Evolutionary conservation across 2,329 filamentous ascomycete genomes (phyloP), one percentile per base, ranked within the genome.

Genomic region (Fusarium musae): DNA sequence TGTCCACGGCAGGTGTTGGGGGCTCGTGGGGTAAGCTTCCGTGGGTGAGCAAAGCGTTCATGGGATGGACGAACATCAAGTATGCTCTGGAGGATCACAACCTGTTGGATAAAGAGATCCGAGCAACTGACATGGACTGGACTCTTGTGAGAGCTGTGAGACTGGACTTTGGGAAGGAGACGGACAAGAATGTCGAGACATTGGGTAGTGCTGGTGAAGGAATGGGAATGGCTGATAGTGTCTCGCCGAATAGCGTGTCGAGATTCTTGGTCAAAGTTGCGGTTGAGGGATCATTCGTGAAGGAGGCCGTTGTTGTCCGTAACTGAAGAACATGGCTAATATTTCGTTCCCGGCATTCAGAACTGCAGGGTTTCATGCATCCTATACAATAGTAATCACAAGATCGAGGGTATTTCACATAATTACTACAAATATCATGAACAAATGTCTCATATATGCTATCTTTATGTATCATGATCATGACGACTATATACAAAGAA

Each of bases 51-150:
- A 82, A 80, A 60, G 80, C 75, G 2, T 82, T 84, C 59, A 77
- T 84, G 79, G 69, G 78, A 2, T 82, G 77, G 79, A 83, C 82
- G 21, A 84, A 84, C 53, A 67, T 84, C 73, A 84, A 83, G 69
- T 79, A 81, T 60, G 80, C 82, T 8, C 76, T 84, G 30, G 76
- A 81, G 58, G 82, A 84, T 60, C 82, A 84, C 19, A 49, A 64
- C 57, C 63, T 81, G 17, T 59, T 84, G n/a, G 79, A 84, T 39
- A 76, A 79, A 66, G 82, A 83, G 67, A 82, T 83, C 37, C 75
- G 80, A 17, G 16, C 40, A 3, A 83, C 78, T 7, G 73, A 73
- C 8, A 79, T 83, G 79, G 75, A 82, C 9, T 83, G 80, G 79
- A 83, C 79, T 43, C 78, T 83, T 39, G 80, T 83, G 43, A 77